Base-by-base conservation (phyloP, 305 asterid species). In the Caryopteris hybrid region DNA sequence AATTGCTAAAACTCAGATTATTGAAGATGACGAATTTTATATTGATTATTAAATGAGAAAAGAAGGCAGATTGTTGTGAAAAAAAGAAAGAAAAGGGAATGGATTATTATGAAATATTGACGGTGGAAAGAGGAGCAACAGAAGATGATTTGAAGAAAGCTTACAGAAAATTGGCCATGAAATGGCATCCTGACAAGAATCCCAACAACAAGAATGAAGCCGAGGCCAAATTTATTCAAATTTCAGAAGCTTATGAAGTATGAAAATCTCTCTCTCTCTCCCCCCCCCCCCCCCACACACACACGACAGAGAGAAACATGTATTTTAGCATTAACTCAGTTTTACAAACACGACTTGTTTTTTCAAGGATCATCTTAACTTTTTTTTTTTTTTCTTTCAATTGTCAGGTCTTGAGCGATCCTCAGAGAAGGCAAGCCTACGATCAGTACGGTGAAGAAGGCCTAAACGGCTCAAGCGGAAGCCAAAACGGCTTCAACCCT, bases 171-270 rank as follows among this genome's bases (percentile, higher is more conserved):
- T 77, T 93, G 83, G 99, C 97, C 0, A 93, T 90, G 99, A 90
- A 85, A 90, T 90, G 99, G 96, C 97, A 93, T 75, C 98, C 98
- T 5, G 96, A 88, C 78, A 88, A 88, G n/a, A n/a, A n/a, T n/a
- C n/a, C n/a, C n/a, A n/a, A n/a, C n/a, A 78, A 85, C 75, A 93
- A 90, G 78, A 75, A 50, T 43, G 96, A 88, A 80, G 99, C 97
- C 4, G 99, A 93, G 84, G 92, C 89, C 74, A 81, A 79, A 79
- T 93, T 93, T 75, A 90, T 85, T 80, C 86, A 93, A 75, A 90
- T 93, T 25, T 93, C 99, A 0, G 97, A 90, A 81, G 97, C 97
- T 45, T 93, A 87, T 70, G 98, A 93, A 69, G 99, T 90, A 58
- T 71, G 64, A 51, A n/a, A n/a, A n/a, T n/a, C n/a, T n/a, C n/a